phyloP scores from a whole-genome alignment of 805 yeast genomes.

The Naumovozyma castellii region DNA sequence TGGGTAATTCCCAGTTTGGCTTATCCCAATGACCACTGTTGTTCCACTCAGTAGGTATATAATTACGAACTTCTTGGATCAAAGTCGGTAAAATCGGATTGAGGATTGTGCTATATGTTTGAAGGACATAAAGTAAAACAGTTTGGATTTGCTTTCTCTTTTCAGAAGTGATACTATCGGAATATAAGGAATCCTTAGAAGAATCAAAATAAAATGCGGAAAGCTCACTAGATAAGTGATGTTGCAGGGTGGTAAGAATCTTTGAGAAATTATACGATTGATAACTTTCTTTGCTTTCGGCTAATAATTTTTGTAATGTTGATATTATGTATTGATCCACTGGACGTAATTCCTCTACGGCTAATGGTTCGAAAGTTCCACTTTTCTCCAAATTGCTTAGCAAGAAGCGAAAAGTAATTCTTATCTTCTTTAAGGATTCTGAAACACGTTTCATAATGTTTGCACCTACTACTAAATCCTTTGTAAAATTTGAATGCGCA shows the following conservation, averaged over 20 bases:
- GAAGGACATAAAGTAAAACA: conserved; percentile 51
- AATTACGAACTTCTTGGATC: conserved; percentile 82
- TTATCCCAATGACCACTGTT: conserved; percentile 2
- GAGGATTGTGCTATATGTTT: conserved; percentile 53
- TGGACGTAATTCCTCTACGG: conserved; percentile 32
- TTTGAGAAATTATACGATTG: conserved; percentile 54
- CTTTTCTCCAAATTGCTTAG: conserved; percentile 63
- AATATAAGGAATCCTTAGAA: conserved; percentile 76
- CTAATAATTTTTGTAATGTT: conserved; percentile 41
- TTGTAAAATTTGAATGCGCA: conserved; percentile 78
- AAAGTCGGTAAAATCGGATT: conserved; percentile 78
- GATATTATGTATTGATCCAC: conserved; percentile 59
- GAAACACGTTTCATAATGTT: conserved; percentile 65
- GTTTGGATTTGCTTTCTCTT: conserved; percentile 43
- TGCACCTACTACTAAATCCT: conserved; percentile 68
- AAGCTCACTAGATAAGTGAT: conserved; percentile 63
- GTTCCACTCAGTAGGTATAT: conserved; percentile 32
- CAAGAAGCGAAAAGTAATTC: conserved; percentile 72
- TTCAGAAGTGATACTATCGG: conserved; percentile 42
- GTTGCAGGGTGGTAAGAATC: conserved; percentile 56
- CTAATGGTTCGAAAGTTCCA: conserved; percentile 28
- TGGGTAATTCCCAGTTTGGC: conserved; percentile 11
- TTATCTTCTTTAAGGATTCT: conserved; percentile 69
- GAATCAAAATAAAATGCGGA: conserved; percentile 83
- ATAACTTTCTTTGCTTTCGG: conserved; percentile 37